Evolutionary conservation across 1,284 basidiomycete genomes (phyloP).

Genomic region (Kwoniella shivajii): DNA sequence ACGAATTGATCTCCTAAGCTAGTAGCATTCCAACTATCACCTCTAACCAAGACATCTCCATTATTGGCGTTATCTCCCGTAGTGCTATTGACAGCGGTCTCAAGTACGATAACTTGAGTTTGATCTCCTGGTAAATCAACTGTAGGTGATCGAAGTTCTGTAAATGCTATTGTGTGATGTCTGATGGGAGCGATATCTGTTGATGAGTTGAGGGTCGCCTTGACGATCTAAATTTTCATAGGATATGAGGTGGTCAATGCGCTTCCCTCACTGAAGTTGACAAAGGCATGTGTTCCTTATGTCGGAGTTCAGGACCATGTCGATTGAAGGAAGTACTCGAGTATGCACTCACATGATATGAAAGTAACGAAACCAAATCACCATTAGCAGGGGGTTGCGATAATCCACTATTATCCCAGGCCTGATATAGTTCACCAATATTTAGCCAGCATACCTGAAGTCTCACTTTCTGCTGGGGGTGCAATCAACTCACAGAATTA

Average conservation of each 20-base stretch:
- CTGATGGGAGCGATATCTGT: conserved; percentile 27
- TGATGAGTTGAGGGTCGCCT: conserved; percentile 25
- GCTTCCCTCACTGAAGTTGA: no score
- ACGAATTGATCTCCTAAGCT: conserved; percentile 9
- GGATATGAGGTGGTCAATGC: not conserved
- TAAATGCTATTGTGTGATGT: conserved; percentile 30
- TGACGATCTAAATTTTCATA: conserved; percentile 20
- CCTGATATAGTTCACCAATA: conserved; percentile 14
- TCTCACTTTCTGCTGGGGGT: not conserved
- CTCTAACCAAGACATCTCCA: conserved; percentile 22
- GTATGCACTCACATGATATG: conserved; percentile 30
- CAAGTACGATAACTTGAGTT: conserved; percentile 40
- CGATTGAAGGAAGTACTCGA: not conserved
- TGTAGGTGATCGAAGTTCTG: conserved; percentile 16
- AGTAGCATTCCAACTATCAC: conserved; percentile 31
- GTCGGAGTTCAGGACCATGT: not conserved
- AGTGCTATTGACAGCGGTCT: conserved; percentile 24
- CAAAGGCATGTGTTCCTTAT: no score
- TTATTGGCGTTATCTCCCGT: conserved; percentile 7
- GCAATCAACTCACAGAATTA: conserved; percentile 17
- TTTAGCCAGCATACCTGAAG: not conserved
- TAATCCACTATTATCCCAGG: conserved; percentile 20
- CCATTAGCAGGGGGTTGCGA: conserved; percentile 6
- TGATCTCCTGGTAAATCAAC: conserved; percentile 24
- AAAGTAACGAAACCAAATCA: conserved; percentile 25